These are phyloP conservation scores for Oryza brachyantha DNA, from an alignment of 176 grass and related monocot genomes.

Conservation along the genomic window DNA sequence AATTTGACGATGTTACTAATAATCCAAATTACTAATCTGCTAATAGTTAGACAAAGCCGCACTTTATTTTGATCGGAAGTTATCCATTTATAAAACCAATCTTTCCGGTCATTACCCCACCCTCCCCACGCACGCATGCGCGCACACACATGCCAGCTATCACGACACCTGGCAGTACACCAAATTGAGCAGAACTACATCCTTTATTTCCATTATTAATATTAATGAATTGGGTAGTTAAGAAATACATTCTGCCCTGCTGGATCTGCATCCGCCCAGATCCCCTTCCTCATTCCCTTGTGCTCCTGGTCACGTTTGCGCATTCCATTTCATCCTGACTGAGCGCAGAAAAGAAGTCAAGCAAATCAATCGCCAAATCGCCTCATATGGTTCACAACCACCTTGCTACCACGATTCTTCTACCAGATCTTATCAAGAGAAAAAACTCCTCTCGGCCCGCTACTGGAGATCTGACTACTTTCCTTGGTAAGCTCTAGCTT, in stretches of 20 bases:
- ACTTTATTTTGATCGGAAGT: slow-evolving; percentile 10
- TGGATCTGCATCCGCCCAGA: neutral
- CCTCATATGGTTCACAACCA: neutral
- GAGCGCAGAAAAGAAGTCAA: neutral
- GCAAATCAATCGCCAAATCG: neutral
- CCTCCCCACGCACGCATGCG: too few relatives aligned
- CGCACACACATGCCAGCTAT: neutral
- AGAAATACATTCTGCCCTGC: neutral
- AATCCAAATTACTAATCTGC: neutral
- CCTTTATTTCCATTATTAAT: neutral
- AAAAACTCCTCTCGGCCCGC: neutral
- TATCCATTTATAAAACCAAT: neutral
- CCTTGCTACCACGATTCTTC: neutral
- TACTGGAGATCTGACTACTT: slow-evolving; percentile 27
- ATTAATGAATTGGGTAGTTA: neutral
- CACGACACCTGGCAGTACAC: neutral
- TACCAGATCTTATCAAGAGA: slow-evolving; percentile 3
- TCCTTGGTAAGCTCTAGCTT: slow-evolving; percentile 6
- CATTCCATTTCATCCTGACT: neutral
- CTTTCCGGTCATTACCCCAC: too few relatives aligned
- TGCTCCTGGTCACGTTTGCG: neutral
- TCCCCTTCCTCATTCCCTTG: neutral
- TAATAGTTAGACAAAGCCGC: neutral
- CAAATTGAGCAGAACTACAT: neutral
- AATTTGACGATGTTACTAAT: neutral